These are phyloP conservation scores for Adiantum capillusveneris DNA, from an alignment of 75 land plant species.

Conservation along the genomic window DNA sequence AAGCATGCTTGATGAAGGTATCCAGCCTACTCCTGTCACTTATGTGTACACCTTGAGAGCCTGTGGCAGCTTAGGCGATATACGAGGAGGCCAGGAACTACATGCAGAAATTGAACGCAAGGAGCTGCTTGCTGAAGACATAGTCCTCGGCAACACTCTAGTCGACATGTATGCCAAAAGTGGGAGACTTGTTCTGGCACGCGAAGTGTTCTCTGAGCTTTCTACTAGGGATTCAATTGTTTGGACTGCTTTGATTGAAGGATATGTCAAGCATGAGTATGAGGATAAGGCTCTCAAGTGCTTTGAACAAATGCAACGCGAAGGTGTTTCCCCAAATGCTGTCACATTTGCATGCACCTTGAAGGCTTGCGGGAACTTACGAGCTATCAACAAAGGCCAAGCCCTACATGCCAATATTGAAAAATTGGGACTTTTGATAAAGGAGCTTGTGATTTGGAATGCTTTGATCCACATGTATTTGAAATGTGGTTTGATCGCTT, in stretches of 20 bases:
- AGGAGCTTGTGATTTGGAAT: too few species aligned
- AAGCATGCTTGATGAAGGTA: conserved; percentile 20
- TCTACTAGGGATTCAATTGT: conserved; percentile 2
- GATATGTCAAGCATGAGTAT: not conserved
- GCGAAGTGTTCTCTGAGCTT: conserved; percentile 18
- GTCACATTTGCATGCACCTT: not conserved
- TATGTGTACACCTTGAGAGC: not conserved
- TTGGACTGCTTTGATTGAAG: conserved; percentile 5
- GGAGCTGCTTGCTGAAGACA: not conserved
- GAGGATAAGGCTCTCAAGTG: not conserved
- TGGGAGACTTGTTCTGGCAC: conserved; percentile 13
- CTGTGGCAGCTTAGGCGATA: conserved; percentile 3
- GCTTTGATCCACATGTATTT: too few species aligned
- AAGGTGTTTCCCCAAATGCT: not conserved
- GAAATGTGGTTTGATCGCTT: too few species aligned
- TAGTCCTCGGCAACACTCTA: conserved; percentile 25
- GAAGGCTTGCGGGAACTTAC: conserved; percentile 4
- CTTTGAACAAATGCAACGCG: conserved; percentile 1
- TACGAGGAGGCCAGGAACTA: not conserved
- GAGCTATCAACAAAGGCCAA: not conserved
- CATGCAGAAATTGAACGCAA: not conserved
- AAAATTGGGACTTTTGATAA: too few species aligned
- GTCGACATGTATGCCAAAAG: conserved; percentile 35
- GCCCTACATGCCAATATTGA: too few species aligned
- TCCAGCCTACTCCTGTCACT: conserved; percentile 23